Base-by-base conservation (phyloP, 2,329 filamentous ascomycete genomes). In the Fusarium tjaetaba region DNA sequence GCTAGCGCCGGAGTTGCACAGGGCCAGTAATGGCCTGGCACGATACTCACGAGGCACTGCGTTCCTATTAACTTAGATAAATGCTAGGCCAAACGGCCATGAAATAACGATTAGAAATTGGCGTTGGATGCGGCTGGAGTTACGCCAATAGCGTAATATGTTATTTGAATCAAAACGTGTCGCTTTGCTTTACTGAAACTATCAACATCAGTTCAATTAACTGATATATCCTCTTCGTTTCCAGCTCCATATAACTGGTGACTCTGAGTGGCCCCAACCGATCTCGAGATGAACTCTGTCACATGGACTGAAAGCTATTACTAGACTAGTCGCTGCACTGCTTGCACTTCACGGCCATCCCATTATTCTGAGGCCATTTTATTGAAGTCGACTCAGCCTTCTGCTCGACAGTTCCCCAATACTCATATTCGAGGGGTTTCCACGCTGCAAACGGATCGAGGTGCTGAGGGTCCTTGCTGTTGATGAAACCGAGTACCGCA, bases 1-100 rank as follows among this genome's bases (percentile, higher is more conserved):
- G 87, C 88, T 4, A 90, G 87, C 74, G 78, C 80, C 22, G 79
- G 80, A 24, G 72, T 81, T 24, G 70, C 61, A n/a, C 65, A 73
- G 30, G 72, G 61, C 18, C 38, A 63, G 4, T 64, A 65, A 62
- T 73, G 57, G 67, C 46, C 34, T 14, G 46, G 45, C 49, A 28
- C 7, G 24, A 9, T 36, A 26, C 5, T 53, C 20, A n/a, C 22
- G 22, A 22, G 53, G 7, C 14, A 26, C 14, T 26, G 46, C 34
- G 55, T 18, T 60, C 28, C 28, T 56, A 18, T 39, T 38, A 26
- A 24, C 8, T 36, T 14, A 22, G 20, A 63, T 52, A 49, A 43
- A 48, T 15, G 32, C 10, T 34, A n/a, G 45, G 36, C n/a, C 28
- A 28, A 51, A 71, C 28, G 60, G 53, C 61, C 52, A 78, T 67